These are phyloP conservation scores for Neolentinus lepideus DNA, from an alignment of 1,284 basidiomycete genomes.

Conservation along the genomic window DNA sequence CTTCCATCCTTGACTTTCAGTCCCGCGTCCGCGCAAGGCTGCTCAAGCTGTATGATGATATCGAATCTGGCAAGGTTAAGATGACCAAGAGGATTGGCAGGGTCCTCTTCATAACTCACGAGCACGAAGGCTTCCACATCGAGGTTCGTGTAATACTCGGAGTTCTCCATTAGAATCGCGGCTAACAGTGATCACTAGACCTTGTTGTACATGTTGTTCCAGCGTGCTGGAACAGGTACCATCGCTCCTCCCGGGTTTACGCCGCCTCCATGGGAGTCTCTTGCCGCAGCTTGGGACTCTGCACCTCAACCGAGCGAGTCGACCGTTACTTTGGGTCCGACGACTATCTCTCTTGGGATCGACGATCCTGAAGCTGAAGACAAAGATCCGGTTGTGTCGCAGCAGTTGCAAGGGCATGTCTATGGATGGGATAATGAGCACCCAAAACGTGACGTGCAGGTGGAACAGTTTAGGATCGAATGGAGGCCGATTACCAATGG, in stretches of 20 bases:
- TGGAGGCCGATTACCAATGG: slow-evolving; percentile 86
- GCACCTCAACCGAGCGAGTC: slow-evolving; percentile 31
- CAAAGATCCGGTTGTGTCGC: slow-evolving; percentile 20
- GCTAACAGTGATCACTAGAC: slow-evolving; percentile 40
- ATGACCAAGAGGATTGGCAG: slow-evolving; percentile 69
- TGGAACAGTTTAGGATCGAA: slow-evolving; percentile 66
- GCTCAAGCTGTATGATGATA: slow-evolving; percentile 63
- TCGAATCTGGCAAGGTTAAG: slow-evolving; percentile 48
- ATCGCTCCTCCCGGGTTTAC: slow-evolving; percentile 74
- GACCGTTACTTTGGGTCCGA: slow-evolving; percentile 54
- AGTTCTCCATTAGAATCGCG: neutral
- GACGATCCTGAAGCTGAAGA: slow-evolving; percentile 81
- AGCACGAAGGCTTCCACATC: slow-evolving; percentile 83
- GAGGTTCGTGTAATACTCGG: slow-evolving; percentile 39
- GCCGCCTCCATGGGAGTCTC: slow-evolving; percentile 68
- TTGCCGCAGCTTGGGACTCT: slow-evolving; percentile 61
- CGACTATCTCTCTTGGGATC: slow-evolving; percentile 68
- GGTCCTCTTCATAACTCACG: slow-evolving; percentile 83
- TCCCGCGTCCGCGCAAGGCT: slow-evolving; percentile 70
- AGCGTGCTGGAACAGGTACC: slow-evolving; percentile 71
- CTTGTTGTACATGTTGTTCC: slow-evolving; percentile 89
- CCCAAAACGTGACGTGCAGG: slow-evolving; percentile 52
- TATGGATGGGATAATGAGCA: slow-evolving; percentile 98
- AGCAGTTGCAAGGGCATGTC: slow-evolving; percentile 49
- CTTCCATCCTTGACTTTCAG: slow-evolving; percentile 75